Evolutionary conservation across 2,329 filamentous ascomycete genomes (phyloP).

Genomic region (Cercospora sp.): DNA sequence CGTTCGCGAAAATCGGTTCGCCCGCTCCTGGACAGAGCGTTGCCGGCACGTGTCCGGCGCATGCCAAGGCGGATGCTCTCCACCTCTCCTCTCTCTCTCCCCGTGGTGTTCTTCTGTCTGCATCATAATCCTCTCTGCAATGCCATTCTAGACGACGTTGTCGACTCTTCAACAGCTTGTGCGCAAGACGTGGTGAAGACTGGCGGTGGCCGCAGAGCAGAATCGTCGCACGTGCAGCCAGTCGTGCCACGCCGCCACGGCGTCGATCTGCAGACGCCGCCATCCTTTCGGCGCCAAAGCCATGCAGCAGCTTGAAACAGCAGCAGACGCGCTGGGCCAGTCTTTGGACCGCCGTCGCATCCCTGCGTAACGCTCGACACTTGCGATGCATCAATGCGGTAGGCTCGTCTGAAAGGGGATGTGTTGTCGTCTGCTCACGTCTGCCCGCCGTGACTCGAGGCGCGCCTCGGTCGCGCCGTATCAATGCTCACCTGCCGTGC

Average conservation of each 20-base stretch:
- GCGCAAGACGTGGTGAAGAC: not conserved
- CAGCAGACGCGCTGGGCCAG: conserved; percentile 13
- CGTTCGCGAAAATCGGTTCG: conserved; percentile 49
- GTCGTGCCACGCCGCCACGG: not conserved
- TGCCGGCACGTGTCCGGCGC: conserved; percentile 37
- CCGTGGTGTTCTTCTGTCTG: not conserved
- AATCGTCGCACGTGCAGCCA: not conserved
- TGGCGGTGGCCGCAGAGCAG: not conserved
- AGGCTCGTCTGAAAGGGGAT: not conserved
- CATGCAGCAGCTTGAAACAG: conserved; percentile 15
- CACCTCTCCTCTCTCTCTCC: not conserved
- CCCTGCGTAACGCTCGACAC: conserved; percentile 18
- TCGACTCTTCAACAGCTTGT: not conserved
- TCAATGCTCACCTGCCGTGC: not conserved
- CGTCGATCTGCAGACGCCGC: conserved; percentile 9
- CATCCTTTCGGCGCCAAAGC: conserved; percentile 7
- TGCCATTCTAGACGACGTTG: not conserved
- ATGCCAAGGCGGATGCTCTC: not conserved
- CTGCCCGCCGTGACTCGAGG: not conserved
- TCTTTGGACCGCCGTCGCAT: conserved; percentile 14
- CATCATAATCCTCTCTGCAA: not conserved
- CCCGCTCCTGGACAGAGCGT: conserved; percentile 52
- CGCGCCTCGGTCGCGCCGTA: not conserved
- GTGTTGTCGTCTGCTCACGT: not conserved
- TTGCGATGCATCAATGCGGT: conserved; percentile 3